Percentiles rank a stretch among this genome's conserved stretches.
These are phyloP conservation scores for Tolypocladium tropicale DNA, from an alignment of 2,329 filamentous ascomycete genomes.

Conservation along the genomic window DNA sequence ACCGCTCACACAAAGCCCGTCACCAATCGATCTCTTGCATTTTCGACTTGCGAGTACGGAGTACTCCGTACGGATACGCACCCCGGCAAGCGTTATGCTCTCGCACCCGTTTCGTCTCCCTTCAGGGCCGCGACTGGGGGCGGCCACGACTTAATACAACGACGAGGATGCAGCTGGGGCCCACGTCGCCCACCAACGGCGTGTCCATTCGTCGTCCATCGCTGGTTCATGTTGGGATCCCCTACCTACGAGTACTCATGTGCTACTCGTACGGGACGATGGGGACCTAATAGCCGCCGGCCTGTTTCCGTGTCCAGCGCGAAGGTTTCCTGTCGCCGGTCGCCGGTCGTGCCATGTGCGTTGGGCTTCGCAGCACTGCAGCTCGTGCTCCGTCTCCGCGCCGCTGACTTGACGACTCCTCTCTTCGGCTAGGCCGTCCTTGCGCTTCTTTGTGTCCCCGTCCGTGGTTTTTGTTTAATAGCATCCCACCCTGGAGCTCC, in stretches of 20 bases:
- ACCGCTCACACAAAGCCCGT: too few relatives aligned
- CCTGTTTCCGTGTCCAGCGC: not conserved
- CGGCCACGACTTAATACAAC: too few relatives aligned
- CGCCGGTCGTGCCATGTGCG: not conserved
- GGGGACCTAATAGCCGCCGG: not conserved
- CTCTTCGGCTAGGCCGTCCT: not conserved
- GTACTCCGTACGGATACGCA: too few relatives aligned
- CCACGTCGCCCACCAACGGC: not conserved
- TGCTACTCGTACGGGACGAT: too few relatives aligned
- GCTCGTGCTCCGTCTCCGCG: not conserved
- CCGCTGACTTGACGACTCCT: not conserved
- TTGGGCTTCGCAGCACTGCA: not conserved
- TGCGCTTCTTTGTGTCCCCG: not conserved
- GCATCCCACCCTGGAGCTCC: not conserved
- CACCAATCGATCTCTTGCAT: too few relatives aligned
- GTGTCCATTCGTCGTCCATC: not conserved
- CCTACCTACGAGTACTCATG: not conserved
- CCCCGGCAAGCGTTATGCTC: not conserved
- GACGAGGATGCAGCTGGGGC: not conserved
- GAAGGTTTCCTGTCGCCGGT: not conserved
- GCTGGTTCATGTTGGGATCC: not conserved
- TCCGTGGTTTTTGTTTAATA: not conserved
- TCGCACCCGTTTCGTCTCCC: not conserved
- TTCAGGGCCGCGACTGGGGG: not conserved
- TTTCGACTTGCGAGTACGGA: too few relatives aligned